Evolutionary conservation across 2,329 filamentous ascomycete species (phyloP).

Genomic region (Mycocentrospora acerina): DNA sequence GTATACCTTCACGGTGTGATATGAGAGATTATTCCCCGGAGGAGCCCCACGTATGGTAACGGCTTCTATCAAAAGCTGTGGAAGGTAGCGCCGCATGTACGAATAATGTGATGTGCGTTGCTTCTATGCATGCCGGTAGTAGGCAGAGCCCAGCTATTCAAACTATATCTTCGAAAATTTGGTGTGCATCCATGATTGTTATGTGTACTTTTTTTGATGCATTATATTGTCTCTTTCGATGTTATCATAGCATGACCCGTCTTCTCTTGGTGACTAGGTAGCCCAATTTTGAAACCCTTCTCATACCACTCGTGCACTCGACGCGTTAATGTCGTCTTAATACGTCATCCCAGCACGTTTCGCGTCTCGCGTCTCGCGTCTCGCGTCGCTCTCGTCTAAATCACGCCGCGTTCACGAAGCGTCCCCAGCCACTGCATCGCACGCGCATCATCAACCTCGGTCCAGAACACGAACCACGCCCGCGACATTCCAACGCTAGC

Average conservation of each 20-base stretch:
- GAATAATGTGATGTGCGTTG: constrained; percentile 22
- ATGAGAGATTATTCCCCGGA: constrained; percentile 30
- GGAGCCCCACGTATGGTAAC: constrained; percentile 15
- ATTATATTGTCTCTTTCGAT: background rate
- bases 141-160: constrained; percentile 12
- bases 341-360: background rate
- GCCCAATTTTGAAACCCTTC: no score
- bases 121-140: constrained; percentile 17
- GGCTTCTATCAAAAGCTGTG: constrained; percentile 2
- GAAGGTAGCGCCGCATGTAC: constrained; percentile 18
- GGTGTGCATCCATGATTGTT: background rate
- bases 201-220: background rate
- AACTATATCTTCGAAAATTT: background rate
- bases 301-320: no score
- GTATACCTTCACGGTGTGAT: constrained; percentile 34
- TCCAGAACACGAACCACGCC: constrained; percentile 1
- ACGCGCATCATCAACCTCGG: constrained; percentile 7
- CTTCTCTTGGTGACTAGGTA: no score
- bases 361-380: background rate
- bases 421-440: no score
- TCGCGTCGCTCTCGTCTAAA: no score
- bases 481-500: constrained; percentile 7
- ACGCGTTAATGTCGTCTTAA: no score
- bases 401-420: no score
- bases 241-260: no score